Percentiles rank a stretch among this genome's conserved stretches.
phyloP scores from a whole-genome alignment of 495 filamentous ascomycete species.

The Aspergillus sclerotioniger region DNA sequence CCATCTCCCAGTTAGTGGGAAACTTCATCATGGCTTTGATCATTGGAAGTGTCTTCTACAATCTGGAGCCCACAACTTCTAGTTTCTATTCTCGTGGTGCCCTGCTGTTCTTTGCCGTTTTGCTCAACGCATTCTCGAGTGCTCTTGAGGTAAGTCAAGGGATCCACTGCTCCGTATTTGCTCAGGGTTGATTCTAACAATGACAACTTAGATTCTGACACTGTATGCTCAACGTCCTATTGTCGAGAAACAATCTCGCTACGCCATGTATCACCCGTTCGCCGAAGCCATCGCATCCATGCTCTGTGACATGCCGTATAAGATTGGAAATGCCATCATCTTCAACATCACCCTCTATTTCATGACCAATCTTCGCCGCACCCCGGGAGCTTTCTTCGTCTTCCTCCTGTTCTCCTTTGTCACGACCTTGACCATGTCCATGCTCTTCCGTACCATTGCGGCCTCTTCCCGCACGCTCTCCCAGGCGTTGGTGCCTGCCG shows the following conservation, averaged over 20 bases:
- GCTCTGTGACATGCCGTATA: slow-evolving; percentile 60
- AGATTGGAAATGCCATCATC: slow-evolving; percentile 47
- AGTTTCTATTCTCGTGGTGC: slow-evolving; percentile 84
- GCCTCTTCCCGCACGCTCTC: slow-evolving; percentile 50
- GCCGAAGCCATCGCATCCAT: slow-evolving; percentile 62
- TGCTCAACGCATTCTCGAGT: slow-evolving; percentile 85
- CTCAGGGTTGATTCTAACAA: slow-evolving; percentile 15
- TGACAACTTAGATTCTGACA: slow-evolving; percentile 53
- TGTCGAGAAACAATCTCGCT: slow-evolving; percentile 65
- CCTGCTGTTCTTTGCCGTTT: slow-evolving; percentile 87
- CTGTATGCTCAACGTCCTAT: slow-evolving; percentile 64
- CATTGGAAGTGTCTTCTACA: slow-evolving; percentile 85
- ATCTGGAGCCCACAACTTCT: slow-evolving; percentile 58
- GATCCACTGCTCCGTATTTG: no score
- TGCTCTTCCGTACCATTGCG: slow-evolving; percentile 53
- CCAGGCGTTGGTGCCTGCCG: slow-evolving; percentile 53
- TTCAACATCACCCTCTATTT: slow-evolving; percentile 65
- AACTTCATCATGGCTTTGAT: slow-evolving; percentile 82
- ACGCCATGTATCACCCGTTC: slow-evolving; percentile 66
- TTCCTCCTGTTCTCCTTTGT: slow-evolving; percentile 58
- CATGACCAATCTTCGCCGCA: slow-evolving; percentile 54
- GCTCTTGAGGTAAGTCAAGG: slow-evolving; percentile 66
- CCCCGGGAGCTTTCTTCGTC: slow-evolving; percentile 55
- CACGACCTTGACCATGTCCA: slow-evolving; percentile 59
- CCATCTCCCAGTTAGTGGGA: slow-evolving; percentile 70